Evolutionary conservation across 2,329 filamentous ascomycete species (phyloP).

Genomic region (Tolypocladium inflatum): DNA sequence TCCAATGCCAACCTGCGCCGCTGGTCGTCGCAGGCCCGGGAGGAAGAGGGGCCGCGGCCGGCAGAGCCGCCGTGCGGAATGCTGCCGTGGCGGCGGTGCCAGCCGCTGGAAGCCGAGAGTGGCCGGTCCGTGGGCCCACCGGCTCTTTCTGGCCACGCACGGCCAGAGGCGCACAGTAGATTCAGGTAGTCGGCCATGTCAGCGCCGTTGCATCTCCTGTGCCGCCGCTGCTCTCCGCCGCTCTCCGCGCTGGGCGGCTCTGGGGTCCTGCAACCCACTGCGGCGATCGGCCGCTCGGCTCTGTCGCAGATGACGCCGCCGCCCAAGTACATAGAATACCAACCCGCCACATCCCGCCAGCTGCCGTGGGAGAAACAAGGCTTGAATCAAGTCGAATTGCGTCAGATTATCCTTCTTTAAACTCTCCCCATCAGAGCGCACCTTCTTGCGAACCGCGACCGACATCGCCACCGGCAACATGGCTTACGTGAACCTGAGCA

Average conservation of each 20-base stretch:
- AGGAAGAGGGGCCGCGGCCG: neutral
- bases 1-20: neutral
- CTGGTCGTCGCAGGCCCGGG: neutral
- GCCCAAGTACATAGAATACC: neutral
- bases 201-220: neutral
- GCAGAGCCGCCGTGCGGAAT: slow-evolving; percentile 9
- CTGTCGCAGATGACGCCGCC: neutral
- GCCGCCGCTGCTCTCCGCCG: neutral
- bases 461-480: slow-evolving; percentile 21
- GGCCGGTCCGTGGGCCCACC: slow-evolving; percentile 17
- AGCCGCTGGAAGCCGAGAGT: slow-evolving; percentile 31
- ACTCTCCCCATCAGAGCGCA: neutral
- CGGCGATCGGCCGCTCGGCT: neutral
- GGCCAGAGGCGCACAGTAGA: neutral
- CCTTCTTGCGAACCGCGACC: neutral
- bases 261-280: neutral
- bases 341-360: neutral
- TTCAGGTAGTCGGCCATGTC: slow-evolving; percentile 2
- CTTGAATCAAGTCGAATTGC: neutral
- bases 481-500: slow-evolving; percentile 40
- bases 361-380: neutral
- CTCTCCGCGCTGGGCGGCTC: neutral
- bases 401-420: neutral
- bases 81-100: slow-evolving; percentile 16
- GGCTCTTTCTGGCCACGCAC: neutral